phyloP scores from a whole-genome alignment of 257 asterid genomes.

The Knoxia roxburghii region DNA sequence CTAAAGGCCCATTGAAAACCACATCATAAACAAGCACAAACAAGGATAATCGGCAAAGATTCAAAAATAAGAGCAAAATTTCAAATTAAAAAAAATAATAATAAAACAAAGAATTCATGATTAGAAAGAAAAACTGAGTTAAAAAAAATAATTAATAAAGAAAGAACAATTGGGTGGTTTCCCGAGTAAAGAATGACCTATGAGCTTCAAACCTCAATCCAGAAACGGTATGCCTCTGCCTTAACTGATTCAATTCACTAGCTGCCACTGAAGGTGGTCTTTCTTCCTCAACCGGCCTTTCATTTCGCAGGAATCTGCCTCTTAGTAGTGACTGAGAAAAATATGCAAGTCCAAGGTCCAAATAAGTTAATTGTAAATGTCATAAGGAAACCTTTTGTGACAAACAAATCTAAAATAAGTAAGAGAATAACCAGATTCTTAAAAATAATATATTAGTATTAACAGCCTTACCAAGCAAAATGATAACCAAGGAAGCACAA shows the following conservation, averaged over 20 bases:
- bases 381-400: not conserved
- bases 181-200: not conserved
- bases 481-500: not conserved
- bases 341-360: conserved; percentile 11
- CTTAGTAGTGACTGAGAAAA: conserved; percentile 75
- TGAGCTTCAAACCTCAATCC: conserved; percentile 71
- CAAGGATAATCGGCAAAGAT: not conserved
- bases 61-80: not conserved
- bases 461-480: not conserved
- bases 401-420: not conserved
- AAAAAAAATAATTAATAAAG: not conserved
- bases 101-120: not conserved
- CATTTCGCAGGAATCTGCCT: conserved; percentile 87
- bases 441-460: not conserved
- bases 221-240: conserved; percentile 86
- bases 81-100: not conserved
- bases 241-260: conserved; percentile 73
- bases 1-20: not conserved
- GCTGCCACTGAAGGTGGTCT: conserved; percentile 75
- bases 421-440: not conserved
- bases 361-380: not conserved
- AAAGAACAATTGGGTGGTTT: not conserved
- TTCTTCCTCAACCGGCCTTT: conserved; percentile 67
- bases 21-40: not conserved
- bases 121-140: not conserved